phyloP scores from a whole-genome alignment of 148 eudicot genomes.

The Dianthus caryophyllus region DNA sequence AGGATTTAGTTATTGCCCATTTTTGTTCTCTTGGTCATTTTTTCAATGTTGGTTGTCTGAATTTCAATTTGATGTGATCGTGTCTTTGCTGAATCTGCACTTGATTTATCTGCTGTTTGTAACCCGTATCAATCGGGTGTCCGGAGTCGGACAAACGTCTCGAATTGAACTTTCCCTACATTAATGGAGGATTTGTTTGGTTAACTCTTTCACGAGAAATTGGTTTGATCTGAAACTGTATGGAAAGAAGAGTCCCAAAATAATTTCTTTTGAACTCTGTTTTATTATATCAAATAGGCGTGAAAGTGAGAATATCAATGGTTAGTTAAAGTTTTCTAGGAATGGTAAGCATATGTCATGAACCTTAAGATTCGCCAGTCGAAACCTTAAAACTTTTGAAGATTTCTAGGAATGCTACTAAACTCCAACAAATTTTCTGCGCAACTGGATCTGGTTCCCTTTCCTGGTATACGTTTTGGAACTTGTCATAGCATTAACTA shows the following conservation, averaged over 20 bases:
- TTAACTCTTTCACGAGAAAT: neutral
- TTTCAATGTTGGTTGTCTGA: neutral
- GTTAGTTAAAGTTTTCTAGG: neutral
- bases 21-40: neutral
- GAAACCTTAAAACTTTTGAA: neutral
- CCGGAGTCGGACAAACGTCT: neutral
- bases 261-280: neutral
- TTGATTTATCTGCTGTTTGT: neutral
- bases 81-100: neutral
- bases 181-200: neutral
- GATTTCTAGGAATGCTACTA: no score
- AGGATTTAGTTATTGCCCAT: slow-evolving; percentile 2
- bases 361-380: neutral
- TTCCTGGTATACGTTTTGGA: neutral
- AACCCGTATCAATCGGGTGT: neutral
- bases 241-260: neutral
- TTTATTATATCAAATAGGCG: neutral
- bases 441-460: no score
- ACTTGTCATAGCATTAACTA: neutral
- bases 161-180: neutral
- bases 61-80: neutral
- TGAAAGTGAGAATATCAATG: neutral
- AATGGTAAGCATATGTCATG: neutral
- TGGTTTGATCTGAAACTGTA: neutral
- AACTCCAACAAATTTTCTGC: neutral